A percentile compares a stretch with the other conserved stretches of the same genome.
phyloP scores from a whole-genome alignment of 2,329 filamentous ascomycete genomes.

The Apiospora marii region DNA sequence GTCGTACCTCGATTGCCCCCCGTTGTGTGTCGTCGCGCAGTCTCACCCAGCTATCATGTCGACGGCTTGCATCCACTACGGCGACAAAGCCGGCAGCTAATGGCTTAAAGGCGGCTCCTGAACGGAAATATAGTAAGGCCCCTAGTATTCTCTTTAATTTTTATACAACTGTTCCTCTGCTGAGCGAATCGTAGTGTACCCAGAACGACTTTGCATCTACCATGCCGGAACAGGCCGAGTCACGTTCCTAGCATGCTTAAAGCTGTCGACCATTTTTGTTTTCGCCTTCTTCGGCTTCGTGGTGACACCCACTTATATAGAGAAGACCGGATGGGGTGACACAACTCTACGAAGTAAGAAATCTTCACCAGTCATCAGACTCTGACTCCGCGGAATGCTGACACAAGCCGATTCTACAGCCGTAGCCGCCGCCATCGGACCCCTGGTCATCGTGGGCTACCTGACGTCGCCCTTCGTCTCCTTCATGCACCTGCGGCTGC shows the following conservation, averaged over 20 bases:
- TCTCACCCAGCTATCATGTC: slow-evolving; percentile 6
- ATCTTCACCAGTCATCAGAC: slow-evolving; percentile 14
- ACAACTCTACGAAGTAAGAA: slow-evolving; percentile 38
- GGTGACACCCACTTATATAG: slow-evolving; percentile 65
- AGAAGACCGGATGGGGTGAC: slow-evolving; percentile 43
- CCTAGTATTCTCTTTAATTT: not conserved
- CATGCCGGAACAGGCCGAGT: slow-evolving; percentile 74
- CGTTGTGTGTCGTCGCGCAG: slow-evolving; percentile 22
- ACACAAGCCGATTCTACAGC: slow-evolving; percentile 48
- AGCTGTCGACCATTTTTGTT: slow-evolving; percentile 74
- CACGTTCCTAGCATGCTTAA: slow-evolving; percentile 73
- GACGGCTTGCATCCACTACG: slow-evolving; percentile 33
- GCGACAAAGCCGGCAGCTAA: slow-evolving; percentile 27
- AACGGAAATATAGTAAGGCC: slow-evolving; percentile 31
- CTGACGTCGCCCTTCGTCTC: slow-evolving; percentile 75
- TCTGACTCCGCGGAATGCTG: slow-evolving; percentile 3
- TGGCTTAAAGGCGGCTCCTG: slow-evolving; percentile 9
- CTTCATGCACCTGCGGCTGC: slow-evolving; percentile 74
- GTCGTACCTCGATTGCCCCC: slow-evolving; percentile 8
- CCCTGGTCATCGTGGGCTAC: slow-evolving; percentile 70
- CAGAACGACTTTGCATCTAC: slow-evolving; percentile 73
- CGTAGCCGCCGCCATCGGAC: slow-evolving; percentile 66
- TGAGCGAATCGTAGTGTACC: slow-evolving; percentile 50
- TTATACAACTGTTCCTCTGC: not conserved
- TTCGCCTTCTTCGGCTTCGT: slow-evolving; percentile 72